These are phyloP conservation scores for Pythium dissotocum DNA, from an alignment of 352 stramenopile species.

Conservation along the genomic window DNA sequence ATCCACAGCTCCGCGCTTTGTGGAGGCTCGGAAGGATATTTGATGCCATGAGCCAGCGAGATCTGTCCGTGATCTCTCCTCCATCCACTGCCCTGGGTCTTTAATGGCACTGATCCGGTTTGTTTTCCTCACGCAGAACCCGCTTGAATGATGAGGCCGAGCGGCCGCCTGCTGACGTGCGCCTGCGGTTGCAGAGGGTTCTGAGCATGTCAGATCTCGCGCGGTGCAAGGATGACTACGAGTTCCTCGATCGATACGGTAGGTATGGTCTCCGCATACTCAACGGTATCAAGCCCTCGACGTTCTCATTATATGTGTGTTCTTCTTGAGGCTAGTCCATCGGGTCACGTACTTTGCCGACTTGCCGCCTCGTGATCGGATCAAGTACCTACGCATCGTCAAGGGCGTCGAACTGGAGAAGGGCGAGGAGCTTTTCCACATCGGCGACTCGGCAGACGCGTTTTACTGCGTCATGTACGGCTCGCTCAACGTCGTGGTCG, in stretches of 20 bases:
- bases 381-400: slow-evolving; percentile 61
- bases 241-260: slow-evolving; percentile 72
- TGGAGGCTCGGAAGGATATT: neutral
- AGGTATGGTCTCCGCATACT: neutral
- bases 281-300: no score
- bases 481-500: slow-evolving; percentile 70
- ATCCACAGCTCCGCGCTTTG: no score
- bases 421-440: slow-evolving; percentile 66
- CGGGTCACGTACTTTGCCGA: slow-evolving; percentile 68
- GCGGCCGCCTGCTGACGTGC: slow-evolving; percentile 43
- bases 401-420: slow-evolving; percentile 67
- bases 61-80: neutral
- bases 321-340: slow-evolving; percentile 36
- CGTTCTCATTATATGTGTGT: neutral
- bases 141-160: slow-evolving; percentile 22
- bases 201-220: slow-evolving; percentile 45
- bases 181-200: slow-evolving; percentile 40
- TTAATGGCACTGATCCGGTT: neutral
- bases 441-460: slow-evolving; percentile 65
- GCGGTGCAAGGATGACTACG: slow-evolving; percentile 57
- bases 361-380: slow-evolving; percentile 46
- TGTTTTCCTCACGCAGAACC: neutral
- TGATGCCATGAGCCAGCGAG: neutral
- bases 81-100: neutral
- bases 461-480: slow-evolving; percentile 83